Conservation (phyloP, 768 basidiomycete genomes). For the Lyophyllum atratum region DNA sequence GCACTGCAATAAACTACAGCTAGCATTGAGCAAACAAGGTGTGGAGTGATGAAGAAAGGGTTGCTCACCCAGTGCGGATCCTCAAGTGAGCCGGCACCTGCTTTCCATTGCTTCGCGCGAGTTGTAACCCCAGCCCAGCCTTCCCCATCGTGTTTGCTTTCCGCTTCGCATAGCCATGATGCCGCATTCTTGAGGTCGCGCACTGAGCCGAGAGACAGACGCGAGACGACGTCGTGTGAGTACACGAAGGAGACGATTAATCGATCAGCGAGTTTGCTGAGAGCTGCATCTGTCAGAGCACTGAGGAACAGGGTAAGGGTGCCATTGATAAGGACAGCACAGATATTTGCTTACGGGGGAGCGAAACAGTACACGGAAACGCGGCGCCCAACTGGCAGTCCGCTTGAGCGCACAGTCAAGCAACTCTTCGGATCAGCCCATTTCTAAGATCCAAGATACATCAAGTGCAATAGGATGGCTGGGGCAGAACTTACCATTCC, state of each 20-base stretch:
- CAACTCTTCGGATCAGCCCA: slow-evolving; percentile 86
- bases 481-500: slow-evolving; percentile 56
- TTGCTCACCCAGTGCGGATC: slow-evolving; percentile 56
- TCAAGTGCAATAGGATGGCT: background rate
- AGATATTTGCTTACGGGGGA: slow-evolving; percentile 59
- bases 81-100: slow-evolving; percentile 51
- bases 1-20: slow-evolving; percentile 69
- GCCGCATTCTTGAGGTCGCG: slow-evolving; percentile 75
- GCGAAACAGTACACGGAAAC: slow-evolving; percentile 80
- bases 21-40: background rate
- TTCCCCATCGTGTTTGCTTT: slow-evolving; percentile 46
- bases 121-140: slow-evolving; percentile 52
- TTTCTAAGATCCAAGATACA: slow-evolving; percentile 47
- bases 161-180: slow-evolving; percentile 78
- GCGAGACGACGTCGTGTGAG: slow-evolving; percentile 79
- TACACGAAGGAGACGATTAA: slow-evolving; percentile 80
- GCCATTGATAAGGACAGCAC: background rate
- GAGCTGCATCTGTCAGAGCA: slow-evolving; percentile 59
- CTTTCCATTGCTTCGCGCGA: slow-evolving; percentile 61
- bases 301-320: slow-evolving; percentile 31
- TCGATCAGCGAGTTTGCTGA: slow-evolving; percentile 59
- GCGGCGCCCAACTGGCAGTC: slow-evolving; percentile 64
- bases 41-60: background rate
- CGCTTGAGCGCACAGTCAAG: slow-evolving; percentile 65
- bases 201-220: slow-evolving; percentile 76